Conservation (phyloP, 306 rosid species). For the Rosa persica region DNA sequence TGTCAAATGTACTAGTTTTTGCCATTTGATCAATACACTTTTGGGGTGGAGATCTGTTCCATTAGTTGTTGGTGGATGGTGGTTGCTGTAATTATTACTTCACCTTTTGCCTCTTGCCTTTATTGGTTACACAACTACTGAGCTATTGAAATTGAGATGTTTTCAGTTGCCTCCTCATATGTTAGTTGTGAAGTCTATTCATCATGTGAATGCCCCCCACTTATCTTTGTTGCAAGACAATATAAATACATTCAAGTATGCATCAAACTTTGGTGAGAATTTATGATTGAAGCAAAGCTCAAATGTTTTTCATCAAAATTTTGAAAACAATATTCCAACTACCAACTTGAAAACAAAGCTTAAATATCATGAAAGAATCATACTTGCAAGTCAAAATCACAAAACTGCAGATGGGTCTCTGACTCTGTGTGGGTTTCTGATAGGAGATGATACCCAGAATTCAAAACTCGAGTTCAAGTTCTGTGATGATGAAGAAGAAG, state of each 20-base stretch:
- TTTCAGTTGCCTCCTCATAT: constrained; percentile 17
- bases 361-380: constrained; percentile 1
- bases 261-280: constrained; percentile 20
- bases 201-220: constrained; percentile 28
- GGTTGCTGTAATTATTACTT: constrained; percentile 36
- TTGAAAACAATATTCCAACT: background rate
- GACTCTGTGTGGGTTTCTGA: background rate
- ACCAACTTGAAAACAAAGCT: background rate
- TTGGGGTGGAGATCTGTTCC: constrained; percentile 30
- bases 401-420: background rate
- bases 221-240: constrained; percentile 2
- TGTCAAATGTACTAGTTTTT: constrained; percentile 20
- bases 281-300: constrained; percentile 18
- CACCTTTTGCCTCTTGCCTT: constrained; percentile 20
- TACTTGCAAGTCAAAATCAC: background rate
- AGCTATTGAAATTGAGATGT: constrained; percentile 34
- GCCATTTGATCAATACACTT: constrained; percentile 15
- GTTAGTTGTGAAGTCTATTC: constrained; percentile 38
- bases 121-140: constrained; percentile 8
- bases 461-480: constrained; percentile 7
- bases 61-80: constrained; percentile 21
- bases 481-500: constrained; percentile 23
- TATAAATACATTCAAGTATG: background rate
- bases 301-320: background rate
- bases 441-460: background rate